A percentile compares a stretch with the other conserved stretches of the same genome.
phyloP scores from a whole-genome alignment of 2,329 filamentous ascomycete species.

The Nothomitra cinnamomea region DNA sequence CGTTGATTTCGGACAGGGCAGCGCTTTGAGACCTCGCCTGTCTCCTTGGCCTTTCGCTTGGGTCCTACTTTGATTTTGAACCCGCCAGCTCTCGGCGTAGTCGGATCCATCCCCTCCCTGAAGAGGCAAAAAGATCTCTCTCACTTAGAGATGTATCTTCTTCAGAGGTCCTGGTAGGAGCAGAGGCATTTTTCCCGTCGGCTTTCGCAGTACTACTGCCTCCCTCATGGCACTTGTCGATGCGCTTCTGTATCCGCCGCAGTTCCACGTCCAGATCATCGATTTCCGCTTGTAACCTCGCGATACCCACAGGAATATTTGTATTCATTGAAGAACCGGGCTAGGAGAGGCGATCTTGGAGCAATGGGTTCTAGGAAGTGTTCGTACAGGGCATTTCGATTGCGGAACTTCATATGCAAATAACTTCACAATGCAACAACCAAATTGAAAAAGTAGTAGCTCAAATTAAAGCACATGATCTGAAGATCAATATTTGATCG shows the following conservation, averaged over 20 bases:
- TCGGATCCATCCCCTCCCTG: slow-evolving; percentile 15
- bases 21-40: slow-evolving; percentile 10
- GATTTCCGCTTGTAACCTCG: slow-evolving; percentile 47
- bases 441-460: no score
- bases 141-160: slow-evolving; percentile 7
- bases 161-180: background rate
- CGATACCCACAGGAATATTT: slow-evolving; percentile 37
- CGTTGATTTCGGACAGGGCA: no score
- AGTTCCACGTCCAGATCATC: slow-evolving; percentile 53
- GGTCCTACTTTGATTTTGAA: slow-evolving; percentile 14
- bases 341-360: slow-evolving; percentile 38
- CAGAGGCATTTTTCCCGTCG: background rate
- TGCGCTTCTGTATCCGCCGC: slow-evolving; percentile 62
- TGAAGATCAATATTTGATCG: no score
- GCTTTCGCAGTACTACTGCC: slow-evolving; percentile 24
- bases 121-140: background rate
- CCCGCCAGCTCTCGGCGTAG: slow-evolving; percentile 7
- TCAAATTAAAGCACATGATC: no score
- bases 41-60: slow-evolving; percentile 19
- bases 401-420: no score
- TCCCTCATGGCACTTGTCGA: slow-evolving; percentile 52
- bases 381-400: no score
- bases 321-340: slow-evolving; percentile 33
- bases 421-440: no score
- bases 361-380: no score